Conservation (phyloP, 192 early-diverging fungal species). For the Gigaspora rosea region DNA sequence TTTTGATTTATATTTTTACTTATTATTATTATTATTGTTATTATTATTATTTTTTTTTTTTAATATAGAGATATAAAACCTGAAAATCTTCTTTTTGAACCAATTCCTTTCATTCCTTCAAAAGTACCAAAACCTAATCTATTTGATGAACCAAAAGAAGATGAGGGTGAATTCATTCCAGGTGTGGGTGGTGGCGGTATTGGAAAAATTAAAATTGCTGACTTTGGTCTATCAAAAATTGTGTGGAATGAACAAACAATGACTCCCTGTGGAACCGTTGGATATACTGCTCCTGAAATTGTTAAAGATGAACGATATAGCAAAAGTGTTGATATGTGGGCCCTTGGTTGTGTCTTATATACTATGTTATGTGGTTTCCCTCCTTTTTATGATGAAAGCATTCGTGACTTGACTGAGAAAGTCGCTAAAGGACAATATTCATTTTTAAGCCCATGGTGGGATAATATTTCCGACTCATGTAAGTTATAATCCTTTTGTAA, state of each 20-base stretch:
- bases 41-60: slow-evolving; percentile 3
- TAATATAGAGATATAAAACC: slow-evolving; percentile 84
- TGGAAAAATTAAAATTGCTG: slow-evolving; percentile 81
- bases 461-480: slow-evolving; percentile 70
- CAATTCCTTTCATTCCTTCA: slow-evolving; percentile 64
- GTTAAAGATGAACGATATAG: slow-evolving; percentile 77
- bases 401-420: slow-evolving; percentile 76
- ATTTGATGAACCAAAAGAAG: slow-evolving; percentile 68
- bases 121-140: slow-evolving; percentile 40
- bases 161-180: slow-evolving; percentile 71
- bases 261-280: slow-evolving; percentile 92
- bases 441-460: slow-evolving; percentile 92
- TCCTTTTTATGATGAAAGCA: slow-evolving; percentile 83
- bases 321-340: slow-evolving; percentile 87
- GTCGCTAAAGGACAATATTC: slow-evolving; percentile 82
- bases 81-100: slow-evolving; percentile 84
- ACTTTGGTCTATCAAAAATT: slow-evolving; percentile 89
- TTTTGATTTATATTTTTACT: no score
- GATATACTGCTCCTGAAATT: slow-evolving; percentile 93
- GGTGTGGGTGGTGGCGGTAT: slow-evolving; percentile 83
- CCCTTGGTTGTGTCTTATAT: slow-evolving; percentile 84
- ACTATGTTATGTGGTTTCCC: slow-evolving; percentile 81
- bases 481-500: slow-evolving; percentile 11
- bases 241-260: slow-evolving; percentile 80
- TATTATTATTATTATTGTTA: neutral